A percentile compares a stretch with the other conserved stretches of the same genome.
These are phyloP conservation scores for Fusarium sp. DNA, from an alignment of 2,329 filamentous ascomycete species.

Conservation along the genomic window DNA sequence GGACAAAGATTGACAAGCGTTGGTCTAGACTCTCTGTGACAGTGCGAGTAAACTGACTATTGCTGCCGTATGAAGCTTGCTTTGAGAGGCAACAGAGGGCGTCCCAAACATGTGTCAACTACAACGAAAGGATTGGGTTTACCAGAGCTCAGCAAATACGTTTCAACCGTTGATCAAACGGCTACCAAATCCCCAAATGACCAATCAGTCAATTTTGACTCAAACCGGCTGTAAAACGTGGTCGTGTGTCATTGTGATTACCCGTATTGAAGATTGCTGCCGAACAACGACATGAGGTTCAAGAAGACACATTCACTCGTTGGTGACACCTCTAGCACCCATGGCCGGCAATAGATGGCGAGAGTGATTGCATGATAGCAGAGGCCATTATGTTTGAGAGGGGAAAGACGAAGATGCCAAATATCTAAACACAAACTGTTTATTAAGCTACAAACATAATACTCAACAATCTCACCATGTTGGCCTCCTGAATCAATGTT, in stretches of 20 bases:
- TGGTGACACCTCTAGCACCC: background rate
- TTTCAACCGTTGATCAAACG: background rate
- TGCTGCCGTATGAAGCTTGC: background rate
- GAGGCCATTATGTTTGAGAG: background rate
- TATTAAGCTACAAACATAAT: background rate
- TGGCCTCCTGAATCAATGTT: background rate
- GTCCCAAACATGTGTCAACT: background rate
- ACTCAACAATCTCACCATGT: background rate
- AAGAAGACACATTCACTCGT: background rate
- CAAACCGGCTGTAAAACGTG: background rate
- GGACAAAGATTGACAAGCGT: background rate
- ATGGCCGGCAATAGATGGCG: background rate
- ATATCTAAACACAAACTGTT: background rate
- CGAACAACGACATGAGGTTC: background rate
- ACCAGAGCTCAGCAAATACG: background rate
- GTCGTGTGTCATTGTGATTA: background rate
- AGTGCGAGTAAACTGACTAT: background rate
- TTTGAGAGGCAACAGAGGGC: background rate
- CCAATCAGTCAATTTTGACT: background rate
- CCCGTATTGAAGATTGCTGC: background rate
- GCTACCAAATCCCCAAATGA: no score
- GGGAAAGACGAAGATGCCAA: background rate
- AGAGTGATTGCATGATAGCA: background rate
- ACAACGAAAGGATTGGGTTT: background rate
- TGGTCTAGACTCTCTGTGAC: background rate